Evolutionary conservation across 129 eudicot species (phyloP).

Genomic region (Flaveria sonorensis): DNA sequence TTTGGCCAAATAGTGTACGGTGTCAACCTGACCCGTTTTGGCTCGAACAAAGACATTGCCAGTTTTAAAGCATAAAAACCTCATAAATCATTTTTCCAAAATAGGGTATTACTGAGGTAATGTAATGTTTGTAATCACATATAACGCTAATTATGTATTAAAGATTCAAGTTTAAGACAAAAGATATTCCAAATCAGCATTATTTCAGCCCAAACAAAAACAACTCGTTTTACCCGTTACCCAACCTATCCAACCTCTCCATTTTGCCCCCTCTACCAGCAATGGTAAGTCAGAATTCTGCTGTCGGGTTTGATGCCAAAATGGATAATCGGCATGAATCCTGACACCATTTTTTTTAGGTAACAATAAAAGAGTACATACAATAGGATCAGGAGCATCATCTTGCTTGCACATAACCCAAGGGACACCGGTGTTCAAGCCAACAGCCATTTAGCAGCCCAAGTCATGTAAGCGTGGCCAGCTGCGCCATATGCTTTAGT

Average conservation of each 20-base stretch:
- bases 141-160: background rate
- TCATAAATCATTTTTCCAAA: background rate
- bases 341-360: background rate
- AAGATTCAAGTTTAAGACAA: background rate
- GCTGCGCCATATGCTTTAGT: conserved; percentile 63
- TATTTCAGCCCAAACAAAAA: background rate
- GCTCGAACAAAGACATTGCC: background rate
- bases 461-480: conserved; percentile 72
- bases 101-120: background rate
- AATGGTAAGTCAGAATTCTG: background rate
- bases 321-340: background rate
- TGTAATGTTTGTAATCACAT: background rate
- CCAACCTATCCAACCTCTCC: too few species aligned
- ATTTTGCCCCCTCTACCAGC: too few species aligned
- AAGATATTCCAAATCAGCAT: background rate
- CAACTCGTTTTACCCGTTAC: too few species aligned
- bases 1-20: background rate
- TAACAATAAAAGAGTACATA: conserved; percentile 30
- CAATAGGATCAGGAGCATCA: conserved; percentile 98
- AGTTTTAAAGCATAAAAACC: background rate
- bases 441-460: conserved; percentile 99
- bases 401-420: conserved; percentile 99
- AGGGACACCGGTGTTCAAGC: conserved; percentile 79
- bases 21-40: background rate
- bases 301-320: background rate